Evolutionary conservation across 495 filamentous ascomycete genomes (phyloP).

Genomic region (Xylaria bambusicola): DNA sequence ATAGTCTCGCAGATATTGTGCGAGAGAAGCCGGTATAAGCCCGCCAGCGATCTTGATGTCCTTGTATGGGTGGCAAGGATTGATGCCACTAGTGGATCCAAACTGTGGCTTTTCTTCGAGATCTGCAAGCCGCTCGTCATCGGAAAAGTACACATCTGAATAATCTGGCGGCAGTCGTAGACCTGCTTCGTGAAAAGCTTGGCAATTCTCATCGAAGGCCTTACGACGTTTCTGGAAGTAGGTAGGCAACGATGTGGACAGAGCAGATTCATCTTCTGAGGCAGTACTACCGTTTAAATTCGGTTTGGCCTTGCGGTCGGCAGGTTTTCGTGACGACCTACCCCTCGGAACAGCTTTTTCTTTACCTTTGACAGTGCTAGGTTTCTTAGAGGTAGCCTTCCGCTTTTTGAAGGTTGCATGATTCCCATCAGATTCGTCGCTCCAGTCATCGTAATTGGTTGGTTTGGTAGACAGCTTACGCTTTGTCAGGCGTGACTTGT

Average conservation of each 20-base stretch:
- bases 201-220: conserved; percentile 58
- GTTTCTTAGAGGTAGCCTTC: conserved; percentile 20
- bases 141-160: conserved; percentile 82
- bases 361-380: conserved; percentile 17
- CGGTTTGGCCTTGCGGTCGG: conserved; percentile 8
- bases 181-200: conserved; percentile 64
- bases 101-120: conserved; percentile 73
- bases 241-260: conserved; percentile 37
- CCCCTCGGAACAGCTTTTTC: conserved; percentile 1
- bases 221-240: conserved; percentile 55
- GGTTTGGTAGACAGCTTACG: conserved; percentile 22
- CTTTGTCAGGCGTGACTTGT: conserved; percentile 15
- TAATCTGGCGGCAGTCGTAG: conserved; percentile 79
- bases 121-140: conserved; percentile 67
- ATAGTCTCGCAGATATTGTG: conserved; percentile 90
- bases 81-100: conserved; percentile 50
- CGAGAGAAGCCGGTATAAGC: conserved; percentile 84
- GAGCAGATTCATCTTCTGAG: conserved; percentile 21
- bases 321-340: conserved; percentile 15
- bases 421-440: conserved; percentile 22
- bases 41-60: conserved; percentile 80
- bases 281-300: conserved; percentile 21
- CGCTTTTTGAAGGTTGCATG: conserved; percentile 27
- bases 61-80: conserved; percentile 66
- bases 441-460: conserved; percentile 24